Conservation (phyloP, 805 yeast genomes). For the Yarrowia sp. region DNA sequence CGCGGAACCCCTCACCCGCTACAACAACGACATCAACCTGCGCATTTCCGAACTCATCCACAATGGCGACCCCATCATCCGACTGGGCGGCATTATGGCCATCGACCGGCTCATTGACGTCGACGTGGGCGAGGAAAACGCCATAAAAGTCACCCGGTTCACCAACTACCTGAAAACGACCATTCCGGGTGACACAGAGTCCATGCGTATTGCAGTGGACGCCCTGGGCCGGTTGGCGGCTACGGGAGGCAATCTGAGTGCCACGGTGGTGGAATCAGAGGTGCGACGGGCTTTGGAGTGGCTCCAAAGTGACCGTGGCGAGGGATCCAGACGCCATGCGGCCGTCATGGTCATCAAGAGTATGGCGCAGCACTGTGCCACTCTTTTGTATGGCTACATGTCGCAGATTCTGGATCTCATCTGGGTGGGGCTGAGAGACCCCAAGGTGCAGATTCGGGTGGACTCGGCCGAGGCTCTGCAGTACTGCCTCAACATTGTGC, state of each 20-base stretch:
- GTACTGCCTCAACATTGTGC: constrained; percentile 73
- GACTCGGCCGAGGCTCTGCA: constrained; percentile 84
- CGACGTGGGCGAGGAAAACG: constrained; percentile 77
- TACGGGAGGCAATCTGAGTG: constrained; percentile 85
- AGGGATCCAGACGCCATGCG: constrained; percentile 76
- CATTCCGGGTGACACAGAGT: constrained; percentile 76
- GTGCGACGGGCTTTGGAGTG: constrained; percentile 87
- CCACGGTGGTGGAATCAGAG: constrained; percentile 90
- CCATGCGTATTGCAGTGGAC: constrained; percentile 81
- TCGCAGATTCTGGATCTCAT: constrained; percentile 75
- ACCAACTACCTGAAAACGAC: constrained; percentile 84
- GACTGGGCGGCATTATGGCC: constrained; percentile 88
- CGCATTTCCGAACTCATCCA: constrained; percentile 82
- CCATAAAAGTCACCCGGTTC: constrained; percentile 83
- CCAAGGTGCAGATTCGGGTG: constrained; percentile 66
- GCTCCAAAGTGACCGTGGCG: constrained; percentile 85
- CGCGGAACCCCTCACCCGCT: constrained; percentile 45
- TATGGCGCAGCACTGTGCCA: constrained; percentile 83
- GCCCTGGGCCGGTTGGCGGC: constrained; percentile 86
- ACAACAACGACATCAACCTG: constrained; percentile 81
- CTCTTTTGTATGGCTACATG: constrained; percentile 72
- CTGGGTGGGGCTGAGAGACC: constrained; percentile 85
- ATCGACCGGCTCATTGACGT: constrained; percentile 83
- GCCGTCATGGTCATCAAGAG: constrained; percentile 81
- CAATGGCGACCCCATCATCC: constrained; percentile 65